Conservation (phyloP, 306 rosid genomes). For the Fagus crenata region DNA sequence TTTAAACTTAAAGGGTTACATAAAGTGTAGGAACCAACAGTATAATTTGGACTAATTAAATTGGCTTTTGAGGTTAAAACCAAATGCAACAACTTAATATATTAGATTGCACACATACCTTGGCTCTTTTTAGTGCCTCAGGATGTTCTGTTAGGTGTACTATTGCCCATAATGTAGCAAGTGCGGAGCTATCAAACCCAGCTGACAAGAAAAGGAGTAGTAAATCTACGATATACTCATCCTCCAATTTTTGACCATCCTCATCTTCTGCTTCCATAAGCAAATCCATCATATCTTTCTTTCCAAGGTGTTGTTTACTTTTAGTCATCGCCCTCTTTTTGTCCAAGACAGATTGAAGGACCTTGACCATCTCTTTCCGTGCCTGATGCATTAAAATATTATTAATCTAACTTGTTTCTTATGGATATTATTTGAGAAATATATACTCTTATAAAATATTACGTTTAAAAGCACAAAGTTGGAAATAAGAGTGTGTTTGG, state of each 20-base stretch:
- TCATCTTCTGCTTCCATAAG: conserved; percentile 30
- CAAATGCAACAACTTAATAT: background rate
- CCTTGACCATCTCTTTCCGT: conserved; percentile 12
- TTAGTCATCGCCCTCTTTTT: conserved; percentile 8
- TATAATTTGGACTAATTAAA: too few species aligned
- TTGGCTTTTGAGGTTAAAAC: background rate
- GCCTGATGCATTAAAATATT: conserved; percentile 17
- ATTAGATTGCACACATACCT: conserved; percentile 3
- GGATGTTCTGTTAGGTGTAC: conserved; percentile 22
- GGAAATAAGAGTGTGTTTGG: too few species aligned
- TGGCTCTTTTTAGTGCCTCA: background rate
- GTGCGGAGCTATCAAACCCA: conserved; percentile 32
- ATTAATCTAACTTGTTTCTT: background rate
- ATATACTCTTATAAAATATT: too few species aligned
- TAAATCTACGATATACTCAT: conserved; percentile 30
- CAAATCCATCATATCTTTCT: conserved; percentile 35
- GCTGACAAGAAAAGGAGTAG: conserved; percentile 26
- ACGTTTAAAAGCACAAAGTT: too few species aligned
- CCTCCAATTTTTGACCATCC: conserved; percentile 30
- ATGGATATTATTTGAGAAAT: too few species aligned
- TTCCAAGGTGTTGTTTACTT: background rate
- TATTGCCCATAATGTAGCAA: conserved; percentile 13
- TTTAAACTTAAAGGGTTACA: too few species aligned
- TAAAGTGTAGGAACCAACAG: too few species aligned
- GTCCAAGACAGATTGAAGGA: conserved; percentile 15